Percentiles rank a stretch among this genome's conserved stretches.
Evolutionary conservation across 495 filamentous ascomycete genomes (phyloP).

Genomic region (Hapsidospora chrysogenum): DNA sequence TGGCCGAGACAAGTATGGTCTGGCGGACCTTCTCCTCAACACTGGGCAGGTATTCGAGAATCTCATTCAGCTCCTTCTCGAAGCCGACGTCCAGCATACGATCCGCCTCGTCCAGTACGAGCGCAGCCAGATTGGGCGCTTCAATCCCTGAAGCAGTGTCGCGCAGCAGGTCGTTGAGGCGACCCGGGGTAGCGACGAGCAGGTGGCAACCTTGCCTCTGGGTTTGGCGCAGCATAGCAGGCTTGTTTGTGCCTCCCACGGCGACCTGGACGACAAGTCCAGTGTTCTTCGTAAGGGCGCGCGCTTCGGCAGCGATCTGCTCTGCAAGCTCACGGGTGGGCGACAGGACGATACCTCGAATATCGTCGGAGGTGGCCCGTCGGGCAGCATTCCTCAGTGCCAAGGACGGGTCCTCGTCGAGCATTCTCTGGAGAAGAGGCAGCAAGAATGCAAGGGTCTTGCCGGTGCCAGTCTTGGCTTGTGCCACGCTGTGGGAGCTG

Average conservation of each 20-base stretch:
- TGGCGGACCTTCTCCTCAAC: conserved; percentile 47
- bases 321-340: conserved; percentile 91
- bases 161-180: conserved; percentile 67
- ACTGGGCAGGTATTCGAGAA: conserved; percentile 49
- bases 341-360: conserved; percentile 80
- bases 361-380: conserved; percentile 39
- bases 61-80: conserved; percentile 53
- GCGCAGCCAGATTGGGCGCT: conserved; percentile 54
- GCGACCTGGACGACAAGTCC: conserved; percentile 66
- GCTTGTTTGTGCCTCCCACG: conserved; percentile 77
- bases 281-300: conserved; percentile 47
- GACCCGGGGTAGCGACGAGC: conserved; percentile 79
- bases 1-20: conserved; percentile 88
- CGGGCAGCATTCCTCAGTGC: conserved; percentile 10
- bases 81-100: conserved; percentile 85
- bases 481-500: conserved; percentile 46
- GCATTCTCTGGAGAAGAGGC: conserved; percentile 56
- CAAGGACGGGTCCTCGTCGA: conserved; percentile 38
- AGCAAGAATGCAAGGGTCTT: conserved; percentile 77
- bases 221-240: conserved; percentile 39
- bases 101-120: conserved; percentile 93
- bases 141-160: conserved; percentile 48
- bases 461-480: conserved; percentile 77
- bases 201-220: conserved; percentile 68
- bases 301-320: conserved; percentile 78